Evolutionary conservation across 768 basidiomycete genomes (phyloP).

Genomic region (Lactifluus hygrophoroides): DNA sequence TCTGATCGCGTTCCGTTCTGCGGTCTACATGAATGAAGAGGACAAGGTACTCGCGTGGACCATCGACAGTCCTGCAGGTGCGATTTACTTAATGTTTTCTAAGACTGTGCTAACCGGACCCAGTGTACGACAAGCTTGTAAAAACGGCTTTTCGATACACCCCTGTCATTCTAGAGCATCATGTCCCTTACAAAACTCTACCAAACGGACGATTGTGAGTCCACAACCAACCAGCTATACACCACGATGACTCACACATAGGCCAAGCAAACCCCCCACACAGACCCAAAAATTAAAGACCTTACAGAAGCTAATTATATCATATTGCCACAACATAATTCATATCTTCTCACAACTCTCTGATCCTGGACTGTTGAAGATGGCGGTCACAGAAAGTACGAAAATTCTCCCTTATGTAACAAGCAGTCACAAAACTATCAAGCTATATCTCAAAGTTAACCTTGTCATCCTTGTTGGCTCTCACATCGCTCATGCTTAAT

Average conservation of each 20-base stretch:
- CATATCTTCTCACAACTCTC: conserved; percentile 71
- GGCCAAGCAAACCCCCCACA: conserved; percentile 68
- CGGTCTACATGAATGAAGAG: conserved; percentile 84
- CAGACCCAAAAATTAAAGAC: conserved; percentile 76
- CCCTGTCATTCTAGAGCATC: conserved; percentile 79
- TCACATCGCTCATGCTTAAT: background rate
- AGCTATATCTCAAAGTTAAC: conserved; percentile 76
- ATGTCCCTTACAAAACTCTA: conserved; percentile 79
- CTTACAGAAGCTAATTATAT: conserved; percentile 78
- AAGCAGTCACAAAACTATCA: conserved; percentile 75
- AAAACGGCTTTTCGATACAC: conserved; percentile 83
- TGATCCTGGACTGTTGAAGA: conserved; percentile 51
- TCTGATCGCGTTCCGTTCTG: conserved; percentile 85
- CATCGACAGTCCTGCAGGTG: conserved; percentile 75
- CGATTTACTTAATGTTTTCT: conserved; percentile 14
- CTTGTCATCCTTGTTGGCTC: background rate
- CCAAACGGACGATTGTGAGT: conserved; percentile 81
- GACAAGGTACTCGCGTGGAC: conserved; percentile 72
- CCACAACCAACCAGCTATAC: background rate
- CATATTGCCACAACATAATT: conserved; percentile 83
- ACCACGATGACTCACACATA: background rate
- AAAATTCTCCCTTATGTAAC: conserved; percentile 87
- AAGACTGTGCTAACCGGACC: background rate
- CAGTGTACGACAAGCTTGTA: conserved; percentile 93
- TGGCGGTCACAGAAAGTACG: conserved; percentile 75